These are phyloP conservation scores for Achlya hypogyna DNA, from an alignment of 352 stramenopile species.

Conservation along the genomic window DNA sequence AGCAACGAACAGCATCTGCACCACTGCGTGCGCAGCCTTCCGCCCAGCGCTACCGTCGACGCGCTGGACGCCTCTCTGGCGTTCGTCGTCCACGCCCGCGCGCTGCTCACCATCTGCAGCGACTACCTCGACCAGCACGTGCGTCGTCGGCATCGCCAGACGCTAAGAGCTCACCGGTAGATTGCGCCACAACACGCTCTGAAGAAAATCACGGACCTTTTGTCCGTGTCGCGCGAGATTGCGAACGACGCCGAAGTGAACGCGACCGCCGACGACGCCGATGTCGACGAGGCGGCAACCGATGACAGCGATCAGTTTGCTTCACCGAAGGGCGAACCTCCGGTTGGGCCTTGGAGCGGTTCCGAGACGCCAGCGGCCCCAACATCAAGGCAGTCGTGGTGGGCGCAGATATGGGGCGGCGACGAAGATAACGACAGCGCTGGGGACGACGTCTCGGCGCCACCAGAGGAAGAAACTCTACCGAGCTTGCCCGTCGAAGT, in stretches of 20 bases:
- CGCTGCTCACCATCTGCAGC: constrained; percentile 1
- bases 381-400: not conserved
- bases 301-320: not conserved
- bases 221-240: too few species aligned
- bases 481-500: not conserved
- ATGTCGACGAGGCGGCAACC: not conserved
- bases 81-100: not conserved
- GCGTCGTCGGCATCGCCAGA: not conserved
- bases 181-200: too few species aligned
- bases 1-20: not conserved
- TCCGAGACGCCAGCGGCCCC: not conserved
- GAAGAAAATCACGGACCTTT: too few species aligned
- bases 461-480: not conserved
- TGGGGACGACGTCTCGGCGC: not conserved
- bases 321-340: not conserved
- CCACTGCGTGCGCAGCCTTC: not conserved
- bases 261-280: not conserved
- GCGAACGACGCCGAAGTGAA: not conserved
- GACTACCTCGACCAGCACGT: constrained; percentile 1
- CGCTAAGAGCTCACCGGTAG: too few species aligned
- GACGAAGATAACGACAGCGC: not conserved
- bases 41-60: not conserved
- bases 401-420: not conserved
- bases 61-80: not conserved
- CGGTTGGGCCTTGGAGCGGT: not conserved